Evolutionary conservation across 768 basidiomycete species (phyloP).

Genomic region (Mycena latifolia): DNA sequence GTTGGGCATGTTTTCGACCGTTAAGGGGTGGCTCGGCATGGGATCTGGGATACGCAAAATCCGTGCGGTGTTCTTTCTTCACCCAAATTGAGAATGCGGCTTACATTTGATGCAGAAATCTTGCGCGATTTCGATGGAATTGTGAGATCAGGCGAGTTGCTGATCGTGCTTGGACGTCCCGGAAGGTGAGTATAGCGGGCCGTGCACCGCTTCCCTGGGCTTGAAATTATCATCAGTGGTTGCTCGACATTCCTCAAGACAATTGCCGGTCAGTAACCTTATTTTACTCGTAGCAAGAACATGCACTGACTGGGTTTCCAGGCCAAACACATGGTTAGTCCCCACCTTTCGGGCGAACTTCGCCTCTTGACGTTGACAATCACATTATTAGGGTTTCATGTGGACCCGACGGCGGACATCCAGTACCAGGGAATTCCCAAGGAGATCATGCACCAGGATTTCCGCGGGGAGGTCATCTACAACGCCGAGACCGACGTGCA

Average conservation of each 20-base stretch:
- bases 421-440: constrained; percentile 52
- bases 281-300: too few species aligned
- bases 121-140: constrained; percentile 62
- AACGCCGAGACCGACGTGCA: too few species aligned
- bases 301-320: too few species aligned
- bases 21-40: constrained; percentile 40
- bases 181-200: constrained; percentile 41
- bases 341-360: neutral
- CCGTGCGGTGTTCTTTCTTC: constrained; percentile 15
- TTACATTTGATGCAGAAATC: constrained; percentile 42
- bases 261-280: constrained; percentile 49
- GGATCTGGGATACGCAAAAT: constrained; percentile 33
- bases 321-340: constrained; percentile 45
- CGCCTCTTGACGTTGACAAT: constrained; percentile 1
- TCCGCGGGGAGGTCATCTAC: constrained; percentile 60
- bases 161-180: constrained; percentile 57
- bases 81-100: neutral
- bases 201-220: neutral
- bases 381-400: constrained; percentile 23
- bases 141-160: constrained; percentile 64
- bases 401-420: constrained; percentile 22
- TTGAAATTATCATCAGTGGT: constrained; percentile 39
- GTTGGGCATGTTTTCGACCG: constrained; percentile 35
- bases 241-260: constrained; percentile 65
- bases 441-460: constrained; percentile 57